phyloP scores from a whole-genome alignment of 2,329 filamentous ascomycete genomes.

The Penicillium sp. region DNA sequence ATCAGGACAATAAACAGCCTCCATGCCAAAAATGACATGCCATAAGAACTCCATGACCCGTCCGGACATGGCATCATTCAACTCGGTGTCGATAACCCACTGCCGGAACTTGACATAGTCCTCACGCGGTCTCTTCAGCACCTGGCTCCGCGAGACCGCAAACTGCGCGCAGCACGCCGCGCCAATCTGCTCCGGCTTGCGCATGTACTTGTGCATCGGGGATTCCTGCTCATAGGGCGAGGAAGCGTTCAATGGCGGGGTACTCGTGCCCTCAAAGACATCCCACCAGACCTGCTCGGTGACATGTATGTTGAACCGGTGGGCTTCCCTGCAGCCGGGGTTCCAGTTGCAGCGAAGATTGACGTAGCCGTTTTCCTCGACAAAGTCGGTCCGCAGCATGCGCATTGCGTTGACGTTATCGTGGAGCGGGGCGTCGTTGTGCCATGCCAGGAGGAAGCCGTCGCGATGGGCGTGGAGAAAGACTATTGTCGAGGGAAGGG shows the following conservation, averaged over 20 bases:
- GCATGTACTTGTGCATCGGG: conserved; percentile 29
- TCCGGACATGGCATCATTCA: conserved; percentile 59
- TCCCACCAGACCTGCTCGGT: conserved; percentile 42
- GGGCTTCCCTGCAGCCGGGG: conserved; percentile 52
- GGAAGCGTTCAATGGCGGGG: conserved; percentile 34
- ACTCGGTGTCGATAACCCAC: conserved; percentile 61
- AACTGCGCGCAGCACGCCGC: conserved; percentile 69
- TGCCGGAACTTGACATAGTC: conserved; percentile 61
- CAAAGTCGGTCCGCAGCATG: conserved; percentile 52
- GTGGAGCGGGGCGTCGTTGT: conserved; percentile 60
- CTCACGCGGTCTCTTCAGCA: conserved; percentile 51
- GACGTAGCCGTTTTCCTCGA: conserved; percentile 59
- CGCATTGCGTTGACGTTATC: conserved; percentile 57
- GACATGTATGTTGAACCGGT: conserved; percentile 40
- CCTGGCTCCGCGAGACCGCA: conserved; percentile 58
- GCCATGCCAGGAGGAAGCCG: conserved; percentile 53
- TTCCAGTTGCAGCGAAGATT: conserved; percentile 64
- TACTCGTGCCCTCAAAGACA: conserved; percentile 44
- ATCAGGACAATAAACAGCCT: conserved; percentile 43
- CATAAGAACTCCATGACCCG: conserved; percentile 67
- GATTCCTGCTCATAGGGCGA: conserved; percentile 9
- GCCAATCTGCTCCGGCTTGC: conserved; percentile 55
- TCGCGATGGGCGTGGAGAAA: conserved; percentile 61
- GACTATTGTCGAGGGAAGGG: conserved; percentile 55
- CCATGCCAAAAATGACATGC: conserved; percentile 58